These are phyloP conservation scores for bread wheat (Triticum aestivum) DNA, from an alignment of 176 grass and related monocot species.

Conservation along the genomic window IWGSC_CS_RefSeq_v2.1 NC_057813.1:741640089-741640588, in stretches of 20 bases:
- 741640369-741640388: neutral
- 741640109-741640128: neutral
- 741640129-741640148: neutral
- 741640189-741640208: neutral
- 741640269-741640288: neutral
- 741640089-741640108: neutral
- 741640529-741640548: neutral
- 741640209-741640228: neutral
- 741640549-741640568: neutral
- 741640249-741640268: too few relatives aligned
- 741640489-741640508: neutral
- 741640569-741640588: too few relatives aligned
- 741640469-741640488: neutral
- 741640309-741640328: neutral
- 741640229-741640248: too few relatives aligned
- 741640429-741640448: neutral
- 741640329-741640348: neutral
- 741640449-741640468: neutral
- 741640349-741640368: neutral
- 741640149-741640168: neutral
- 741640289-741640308: neutral
- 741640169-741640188: conserved; percentile 29
- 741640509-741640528: neutral
- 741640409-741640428: neutral
- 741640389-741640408: neutral